Base-by-base conservation (phyloP, 2,329 filamentous ascomycete species). In the Penicillium hordei region DNA sequence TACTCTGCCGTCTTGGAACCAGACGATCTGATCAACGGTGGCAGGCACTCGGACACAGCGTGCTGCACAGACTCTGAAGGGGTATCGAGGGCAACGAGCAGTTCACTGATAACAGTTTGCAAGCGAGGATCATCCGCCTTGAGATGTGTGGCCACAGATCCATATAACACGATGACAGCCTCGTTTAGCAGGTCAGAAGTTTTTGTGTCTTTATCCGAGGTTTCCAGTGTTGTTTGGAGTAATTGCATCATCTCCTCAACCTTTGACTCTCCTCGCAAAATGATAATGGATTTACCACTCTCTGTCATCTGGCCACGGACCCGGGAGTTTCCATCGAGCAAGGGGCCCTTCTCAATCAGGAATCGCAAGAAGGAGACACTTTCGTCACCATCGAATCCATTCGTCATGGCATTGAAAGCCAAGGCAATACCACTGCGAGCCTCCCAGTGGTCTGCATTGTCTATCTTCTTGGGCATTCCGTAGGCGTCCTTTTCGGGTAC, bases 31-130 rank as follows among this genome's bases (percentile, higher is more conserved):
- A 99, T 86, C n/a, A 99, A 82, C 1, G 94, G 93, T 15, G 94
- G 93, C 23, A 99, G 80, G 68, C 94, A 99, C 69, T 94, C 91
- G 4, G 95, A 92, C 58, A 97, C 93, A 46, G 94, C 94, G 72
- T 94, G 97, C 75, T 99, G 94, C 1, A 99, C 94, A 17, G 91
- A 93, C 75, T 99, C 94, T 0, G 94, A 97, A 29, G 94, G 94
- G 13, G 93, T 97, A 73, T 89, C 94, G 44, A 99, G 81, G 7
- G 95, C 97, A 23, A 87, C 86, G 55, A 99, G 82, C 23, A 99
- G 81, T 61, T 92, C 86, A 65, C 93, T 88, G 50, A 99, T 88
- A 45, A 99, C 94, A 56, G 89, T 87, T 1, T 93, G 91, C 48
- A 97, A 86, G 68, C 95, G 93, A 64, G 86, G 78, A 73, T 99